phyloP scores from a whole-genome alignment of 148 eudicot species.

The Dianthus caryophyllus region DNA sequence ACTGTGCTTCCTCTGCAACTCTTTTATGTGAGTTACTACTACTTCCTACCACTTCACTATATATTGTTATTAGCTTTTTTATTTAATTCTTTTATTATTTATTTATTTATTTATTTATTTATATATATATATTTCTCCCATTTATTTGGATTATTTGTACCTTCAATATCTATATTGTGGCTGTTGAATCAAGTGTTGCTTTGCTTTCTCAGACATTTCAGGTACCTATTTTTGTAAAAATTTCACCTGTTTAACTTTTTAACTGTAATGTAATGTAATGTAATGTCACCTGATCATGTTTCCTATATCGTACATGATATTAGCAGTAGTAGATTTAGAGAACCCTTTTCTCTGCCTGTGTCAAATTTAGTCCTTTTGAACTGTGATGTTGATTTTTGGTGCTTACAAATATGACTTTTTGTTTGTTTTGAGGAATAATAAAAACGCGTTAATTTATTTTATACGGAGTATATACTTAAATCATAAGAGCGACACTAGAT shows the following conservation, averaged over 20 bases:
- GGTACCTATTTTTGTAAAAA: conserved; percentile 16
- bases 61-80: conserved; percentile 12
- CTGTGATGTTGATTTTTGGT: neutral
- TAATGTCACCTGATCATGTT: conserved; percentile 7
- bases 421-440: neutral
- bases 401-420: neutral
- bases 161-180: conserved; percentile 18
- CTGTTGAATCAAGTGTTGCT: conserved; percentile 20
- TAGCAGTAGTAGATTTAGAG: no score
- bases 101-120: conserved; percentile 13
- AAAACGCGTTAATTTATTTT: no score
- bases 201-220: conserved; percentile 20
- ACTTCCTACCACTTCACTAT: neutral
- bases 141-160: conserved; percentile 30
- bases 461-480: no score
- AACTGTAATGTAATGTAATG: no score
- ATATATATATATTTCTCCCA: conserved; percentile 20
- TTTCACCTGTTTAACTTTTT: neutral
- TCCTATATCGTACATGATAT: neutral
- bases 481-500: no score
- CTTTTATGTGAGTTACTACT: conserved; percentile 30
- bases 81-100: conserved; percentile 18
- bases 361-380: conserved; percentile 3
- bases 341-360: neutral
- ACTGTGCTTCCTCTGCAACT: conserved; percentile 41